These are phyloP conservation scores for Meyerozyma elateridarum DNA, from an alignment of 1,139 yeast species.

Conservation along the genomic window DNA sequence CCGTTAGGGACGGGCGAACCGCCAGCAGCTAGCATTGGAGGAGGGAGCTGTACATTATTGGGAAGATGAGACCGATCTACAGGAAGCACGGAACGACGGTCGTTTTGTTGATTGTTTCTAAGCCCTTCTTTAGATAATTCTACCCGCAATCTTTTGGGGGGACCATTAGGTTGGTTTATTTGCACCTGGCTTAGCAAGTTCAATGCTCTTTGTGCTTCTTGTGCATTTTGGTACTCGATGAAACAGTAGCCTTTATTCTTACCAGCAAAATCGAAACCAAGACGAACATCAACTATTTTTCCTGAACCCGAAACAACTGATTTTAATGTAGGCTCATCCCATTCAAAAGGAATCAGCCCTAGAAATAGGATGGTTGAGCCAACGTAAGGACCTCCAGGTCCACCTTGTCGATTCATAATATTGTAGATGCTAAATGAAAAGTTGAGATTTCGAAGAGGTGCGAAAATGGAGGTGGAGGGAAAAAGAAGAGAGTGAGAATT, in stretches of 20 bases:
- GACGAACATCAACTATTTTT: constrained; percentile 55
- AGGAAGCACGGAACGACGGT: constrained; percentile 34
- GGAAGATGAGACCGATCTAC: constrained; percentile 46
- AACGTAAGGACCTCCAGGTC: too few relatives aligned
- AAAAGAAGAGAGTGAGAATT: too few relatives aligned
- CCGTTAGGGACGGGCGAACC: constrained; percentile 10
- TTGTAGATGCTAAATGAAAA: not conserved
- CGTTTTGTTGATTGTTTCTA: constrained; percentile 27
- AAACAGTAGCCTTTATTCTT: constrained; percentile 64
- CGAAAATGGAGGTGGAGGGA: too few relatives aligned
- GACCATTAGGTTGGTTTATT: constrained; percentile 28
- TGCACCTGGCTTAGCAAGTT: constrained; percentile 40
- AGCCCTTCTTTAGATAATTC: constrained; percentile 62
- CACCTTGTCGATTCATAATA: constrained; percentile 3
- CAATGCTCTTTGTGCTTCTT: constrained; percentile 49
- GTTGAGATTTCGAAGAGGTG: too few relatives aligned
- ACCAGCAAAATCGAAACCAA: constrained; percentile 59
- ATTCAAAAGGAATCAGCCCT: constrained; percentile 63
- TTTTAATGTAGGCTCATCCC: constrained; percentile 53
- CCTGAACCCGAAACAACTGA: constrained; percentile 66
- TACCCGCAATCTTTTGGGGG: constrained; percentile 41
- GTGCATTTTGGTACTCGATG: constrained; percentile 50
- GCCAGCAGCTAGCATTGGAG: constrained; percentile 34
- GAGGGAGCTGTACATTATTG: constrained; percentile 50
- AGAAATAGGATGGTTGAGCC: constrained; percentile 43